Conservation (phyloP, 495 filamentous ascomycete genomes). For the Immersiella caudata region DNA sequence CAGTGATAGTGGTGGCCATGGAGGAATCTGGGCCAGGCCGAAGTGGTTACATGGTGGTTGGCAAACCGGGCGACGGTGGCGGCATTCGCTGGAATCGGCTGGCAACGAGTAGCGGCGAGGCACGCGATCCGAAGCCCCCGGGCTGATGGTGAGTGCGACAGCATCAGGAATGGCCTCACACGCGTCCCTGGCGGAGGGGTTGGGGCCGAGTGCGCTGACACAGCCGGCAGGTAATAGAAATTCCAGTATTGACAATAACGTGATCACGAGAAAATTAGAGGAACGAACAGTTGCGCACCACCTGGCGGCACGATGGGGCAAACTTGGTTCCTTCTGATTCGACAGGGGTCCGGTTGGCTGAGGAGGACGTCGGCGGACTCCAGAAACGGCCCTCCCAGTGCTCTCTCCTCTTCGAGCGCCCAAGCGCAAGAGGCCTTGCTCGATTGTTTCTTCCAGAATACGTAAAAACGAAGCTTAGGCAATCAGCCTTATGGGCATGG, state of each 20-base stretch:
- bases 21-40: conserved; percentile 1
- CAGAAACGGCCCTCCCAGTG: too few relatives aligned
- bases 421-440: background rate
- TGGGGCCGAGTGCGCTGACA: conserved; percentile 11
- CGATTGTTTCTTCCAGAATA: background rate
- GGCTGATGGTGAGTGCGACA: conserved; percentile 30
- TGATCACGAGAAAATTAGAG: conserved; percentile 24
- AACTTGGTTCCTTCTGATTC: background rate
- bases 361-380: background rate
- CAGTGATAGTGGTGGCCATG: background rate
- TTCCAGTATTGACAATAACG: conserved; percentile 22
- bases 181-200: background rate
- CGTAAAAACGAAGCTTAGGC: background rate
- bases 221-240: background rate
- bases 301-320: background rate
- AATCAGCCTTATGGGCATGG: background rate
- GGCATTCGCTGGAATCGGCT: conserved; percentile 19
- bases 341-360: background rate
- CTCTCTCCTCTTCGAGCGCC: too few relatives aligned
- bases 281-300: conserved; percentile 12
- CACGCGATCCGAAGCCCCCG: conserved; percentile 34
- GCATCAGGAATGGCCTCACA: conserved; percentile 39
- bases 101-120: conserved; percentile 24
- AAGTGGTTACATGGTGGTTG: conserved; percentile 29
- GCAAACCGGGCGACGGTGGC: conserved; percentile 32